These are phyloP conservation scores for Phytophthora palmivora DNA, from an alignment of 352 stramenopile species.

Conservation along the genomic window DNA sequence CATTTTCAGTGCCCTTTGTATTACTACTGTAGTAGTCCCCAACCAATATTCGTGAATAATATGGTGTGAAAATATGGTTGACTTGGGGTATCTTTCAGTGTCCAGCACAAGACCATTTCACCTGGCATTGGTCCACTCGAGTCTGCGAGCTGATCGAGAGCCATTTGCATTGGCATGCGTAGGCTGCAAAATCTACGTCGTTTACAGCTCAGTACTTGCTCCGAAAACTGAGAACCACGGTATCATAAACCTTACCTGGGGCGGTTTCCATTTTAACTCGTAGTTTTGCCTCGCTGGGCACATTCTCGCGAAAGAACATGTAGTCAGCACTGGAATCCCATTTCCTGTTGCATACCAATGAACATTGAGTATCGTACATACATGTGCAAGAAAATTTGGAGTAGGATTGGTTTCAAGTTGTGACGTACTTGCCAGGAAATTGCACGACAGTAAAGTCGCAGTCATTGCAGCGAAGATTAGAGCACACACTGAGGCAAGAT, in stretches of 20 bases:
- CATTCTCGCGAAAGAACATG: conserved; percentile 89
- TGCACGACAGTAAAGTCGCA: conserved; percentile 86
- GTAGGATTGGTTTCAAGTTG: neutral
- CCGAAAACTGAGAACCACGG: neutral
- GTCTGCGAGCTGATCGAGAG: conserved; percentile 62
- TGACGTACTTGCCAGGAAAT: conserved; percentile 69
- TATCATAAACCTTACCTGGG: conserved; percentile 38
- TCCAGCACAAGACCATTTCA: conserved; percentile 80
- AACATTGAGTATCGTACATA: neutral
- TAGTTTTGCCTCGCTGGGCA: conserved; percentile 74
- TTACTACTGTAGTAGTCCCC: too few species aligned
- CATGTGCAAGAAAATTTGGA: neutral
- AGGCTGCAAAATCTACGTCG: conserved; percentile 55
- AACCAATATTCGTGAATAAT: conserved; percentile 20
- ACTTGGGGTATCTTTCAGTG: conserved; percentile 41
- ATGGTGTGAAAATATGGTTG: conserved; percentile 16
- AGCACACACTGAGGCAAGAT: conserved; percentile 49
- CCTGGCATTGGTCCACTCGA: conserved; percentile 54
- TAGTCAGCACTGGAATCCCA: conserved; percentile 78
- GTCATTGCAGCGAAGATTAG: conserved; percentile 83
- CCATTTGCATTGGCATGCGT: conserved; percentile 88
- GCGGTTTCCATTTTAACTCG: conserved; percentile 65
- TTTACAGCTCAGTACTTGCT: conserved; percentile 1
- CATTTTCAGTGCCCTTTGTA: too few species aligned
- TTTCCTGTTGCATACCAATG: conserved; percentile 43